Percentiles rank a stretch among this genome's conserved stretches.
Evolutionary conservation across 2,329 filamentous ascomycete genomes (phyloP).

Genomic region (Metarhizium brunneum): DNA sequence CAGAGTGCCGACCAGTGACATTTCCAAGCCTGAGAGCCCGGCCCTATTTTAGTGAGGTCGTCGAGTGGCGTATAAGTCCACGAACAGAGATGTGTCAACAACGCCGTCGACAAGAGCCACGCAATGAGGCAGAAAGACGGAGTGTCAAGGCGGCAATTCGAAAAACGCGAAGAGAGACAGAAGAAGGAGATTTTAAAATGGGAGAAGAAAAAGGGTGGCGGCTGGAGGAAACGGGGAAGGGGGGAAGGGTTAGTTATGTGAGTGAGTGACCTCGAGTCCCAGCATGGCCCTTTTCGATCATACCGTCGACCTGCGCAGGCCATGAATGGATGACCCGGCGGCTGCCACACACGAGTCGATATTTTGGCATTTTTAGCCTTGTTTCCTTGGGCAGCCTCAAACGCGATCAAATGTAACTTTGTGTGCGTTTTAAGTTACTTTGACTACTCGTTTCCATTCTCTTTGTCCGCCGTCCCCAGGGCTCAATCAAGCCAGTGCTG

Average conservation of each 20-base stretch:
- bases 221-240: slow-evolving; percentile 18
- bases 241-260: slow-evolving; percentile 29
- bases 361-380: background rate
- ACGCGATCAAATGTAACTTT: background rate
- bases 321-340: slow-evolving; percentile 6
- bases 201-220: slow-evolving; percentile 14
- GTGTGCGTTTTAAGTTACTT: background rate
- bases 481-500: no score
- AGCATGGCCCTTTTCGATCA: slow-evolving; percentile 6
- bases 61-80: slow-evolving; percentile 3
- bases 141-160: background rate
- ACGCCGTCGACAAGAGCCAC: background rate
- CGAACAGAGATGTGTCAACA: background rate
- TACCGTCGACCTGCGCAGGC: background rate
- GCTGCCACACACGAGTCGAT: slow-evolving; percentile 2
- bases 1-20: background rate
- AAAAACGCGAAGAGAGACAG: slow-evolving; percentile 8
- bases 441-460: background rate
- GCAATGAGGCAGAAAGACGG: background rate
- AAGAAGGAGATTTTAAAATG: slow-evolving; percentile 12
- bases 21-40: background rate
- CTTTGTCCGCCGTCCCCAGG: no score
- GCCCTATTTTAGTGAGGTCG: background rate
- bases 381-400: background rate
- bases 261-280: slow-evolving; percentile 11